Percentiles rank a stretch among this genome's conserved stretches.
Conservation (phyloP, 169 alveolate species). For the Plasmodium gonderi region DNA sequence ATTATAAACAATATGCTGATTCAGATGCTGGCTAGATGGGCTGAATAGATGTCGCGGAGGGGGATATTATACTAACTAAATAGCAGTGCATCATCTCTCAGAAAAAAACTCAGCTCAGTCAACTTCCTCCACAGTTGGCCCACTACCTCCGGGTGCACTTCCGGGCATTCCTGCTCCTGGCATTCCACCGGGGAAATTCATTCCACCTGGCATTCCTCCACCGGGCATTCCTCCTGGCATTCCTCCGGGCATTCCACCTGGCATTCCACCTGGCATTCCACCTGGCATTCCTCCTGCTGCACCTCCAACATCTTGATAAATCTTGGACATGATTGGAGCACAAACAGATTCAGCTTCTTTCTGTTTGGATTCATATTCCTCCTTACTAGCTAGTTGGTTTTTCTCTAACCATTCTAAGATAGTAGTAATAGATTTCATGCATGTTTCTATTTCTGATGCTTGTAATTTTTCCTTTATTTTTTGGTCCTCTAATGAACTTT, state of each 20-base stretch:
- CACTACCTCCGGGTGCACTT: slow-evolving; percentile 83
- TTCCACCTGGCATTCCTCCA: slow-evolving; percentile 93
- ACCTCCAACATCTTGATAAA: slow-evolving; percentile 94
- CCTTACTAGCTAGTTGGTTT: slow-evolving; percentile 95
- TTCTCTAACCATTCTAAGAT: slow-evolving; percentile 95
- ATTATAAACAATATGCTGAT: too few species aligned
- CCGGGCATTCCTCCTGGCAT: slow-evolving; percentile 94
- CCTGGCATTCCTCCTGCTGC: slow-evolving; percentile 94
- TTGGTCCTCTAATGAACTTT: slow-evolving; percentile 93
- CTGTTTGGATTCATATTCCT: slow-evolving; percentile 94
- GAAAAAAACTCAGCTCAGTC: slow-evolving; percentile 79
- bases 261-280: slow-evolving; percentile 92
- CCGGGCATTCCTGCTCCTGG: slow-evolving; percentile 85
- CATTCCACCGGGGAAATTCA: slow-evolving; percentile 90
- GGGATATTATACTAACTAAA: too few species aligned
- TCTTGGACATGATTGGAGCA: slow-evolving; percentile 95
- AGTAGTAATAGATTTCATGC: slow-evolving; percentile 90
- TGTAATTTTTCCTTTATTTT: slow-evolving; percentile 94
- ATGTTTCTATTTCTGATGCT: slow-evolving; percentile 90
- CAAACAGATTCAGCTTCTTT: slow-evolving; percentile 96
- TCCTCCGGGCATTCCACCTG: slow-evolving; percentile 91
- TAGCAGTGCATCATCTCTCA: neutral
- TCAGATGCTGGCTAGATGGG: too few species aligned
- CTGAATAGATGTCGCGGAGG: too few species aligned
- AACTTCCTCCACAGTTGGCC: slow-evolving; percentile 95